Base-by-base conservation (phyloP, 169 alveolate genomes). In the Eimeria necatrix region DNA sequence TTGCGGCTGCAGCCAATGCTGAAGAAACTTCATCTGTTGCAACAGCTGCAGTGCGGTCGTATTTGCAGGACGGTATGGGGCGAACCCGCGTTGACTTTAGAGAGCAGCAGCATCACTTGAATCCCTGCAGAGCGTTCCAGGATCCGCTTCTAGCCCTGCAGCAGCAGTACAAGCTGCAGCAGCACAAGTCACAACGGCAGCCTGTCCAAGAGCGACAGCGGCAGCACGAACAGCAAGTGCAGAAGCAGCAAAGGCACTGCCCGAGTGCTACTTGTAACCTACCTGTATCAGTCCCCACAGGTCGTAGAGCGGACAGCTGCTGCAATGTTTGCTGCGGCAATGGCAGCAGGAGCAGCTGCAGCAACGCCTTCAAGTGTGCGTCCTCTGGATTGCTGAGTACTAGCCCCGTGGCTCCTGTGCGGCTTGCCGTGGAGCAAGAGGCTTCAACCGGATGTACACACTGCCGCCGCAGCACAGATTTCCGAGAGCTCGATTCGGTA, bases 81-180 rank as follows among this genome's bases (percentile, higher is more conserved):
- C 9, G 2, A 10, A 18, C 60, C 18, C 52, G 9, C 56, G 10
- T 16, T 18, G 85, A 7, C 20, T 74, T 26, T 74, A 49, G 16
- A 14, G 85, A 48, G 85, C 85, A 74, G 88, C 84, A 73, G 84
- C n/a, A 32, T 46, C 61, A 49, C 18, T 20, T 24, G 71, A 7
- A n/a, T 10, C 78, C n/a, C 12, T 8, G 78, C 46, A 12, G 32
- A 24, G 51, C 4, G n/a, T 41, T 16, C 70, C 71, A 49, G 14
- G 71, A 51, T 12, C 70, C 16, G 71, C 88, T 48, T 49, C 68
- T 20, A n/a, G 10, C 70, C 48, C 68, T 51, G 18, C 53, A 26
- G 41, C 78, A n/a, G 9, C n/a, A 16, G 46, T 14, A n/a, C 46
- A 24, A 68, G 68, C 88, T 26, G 41, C 61, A 48, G 88, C 88